Evolutionary conservation across 2,329 filamentous ascomycete species (phyloP).

Genomic region (Esteya vermicola): DNA sequence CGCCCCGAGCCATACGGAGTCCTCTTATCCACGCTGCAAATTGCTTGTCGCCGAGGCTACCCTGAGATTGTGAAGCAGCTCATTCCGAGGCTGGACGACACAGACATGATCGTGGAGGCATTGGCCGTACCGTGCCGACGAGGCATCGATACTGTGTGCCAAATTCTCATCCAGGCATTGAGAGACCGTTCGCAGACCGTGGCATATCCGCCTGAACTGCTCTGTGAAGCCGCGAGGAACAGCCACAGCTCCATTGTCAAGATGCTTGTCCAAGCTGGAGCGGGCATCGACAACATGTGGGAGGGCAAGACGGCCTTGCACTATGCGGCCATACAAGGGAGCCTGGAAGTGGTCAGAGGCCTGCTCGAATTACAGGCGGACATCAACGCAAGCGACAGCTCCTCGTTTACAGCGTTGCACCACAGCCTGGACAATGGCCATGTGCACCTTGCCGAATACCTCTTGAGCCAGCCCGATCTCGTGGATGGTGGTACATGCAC

Average conservation of each 20-base stretch:
- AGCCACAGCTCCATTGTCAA: neutral
- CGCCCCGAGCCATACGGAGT: neutral
- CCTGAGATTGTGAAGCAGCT: neutral
- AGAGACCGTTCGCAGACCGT: neutral
- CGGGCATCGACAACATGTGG: neutral
- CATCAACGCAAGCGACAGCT: neutral
- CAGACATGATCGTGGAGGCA: neutral
- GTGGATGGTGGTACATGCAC: neutral
- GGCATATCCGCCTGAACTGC: neutral
- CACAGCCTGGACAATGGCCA: neutral
- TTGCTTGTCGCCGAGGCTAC: neutral
- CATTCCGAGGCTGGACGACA: neutral
- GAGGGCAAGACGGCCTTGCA: neutral
- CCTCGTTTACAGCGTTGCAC: neutral
- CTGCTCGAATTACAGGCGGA: neutral
- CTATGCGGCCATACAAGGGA: neutral
- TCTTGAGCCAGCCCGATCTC: neutral
- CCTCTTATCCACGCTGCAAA: neutral
- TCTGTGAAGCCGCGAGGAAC: neutral
- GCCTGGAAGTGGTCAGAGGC: neutral
- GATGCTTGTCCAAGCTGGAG: neutral
- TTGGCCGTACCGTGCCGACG: neutral
- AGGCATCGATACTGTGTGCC: neutral
- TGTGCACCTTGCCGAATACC: neutral
- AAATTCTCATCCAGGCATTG: neutral